These are phyloP conservation scores for Gaultheria prostrata DNA, from an alignment of 148 eudicot species.

Conservation along the genomic window DNA sequence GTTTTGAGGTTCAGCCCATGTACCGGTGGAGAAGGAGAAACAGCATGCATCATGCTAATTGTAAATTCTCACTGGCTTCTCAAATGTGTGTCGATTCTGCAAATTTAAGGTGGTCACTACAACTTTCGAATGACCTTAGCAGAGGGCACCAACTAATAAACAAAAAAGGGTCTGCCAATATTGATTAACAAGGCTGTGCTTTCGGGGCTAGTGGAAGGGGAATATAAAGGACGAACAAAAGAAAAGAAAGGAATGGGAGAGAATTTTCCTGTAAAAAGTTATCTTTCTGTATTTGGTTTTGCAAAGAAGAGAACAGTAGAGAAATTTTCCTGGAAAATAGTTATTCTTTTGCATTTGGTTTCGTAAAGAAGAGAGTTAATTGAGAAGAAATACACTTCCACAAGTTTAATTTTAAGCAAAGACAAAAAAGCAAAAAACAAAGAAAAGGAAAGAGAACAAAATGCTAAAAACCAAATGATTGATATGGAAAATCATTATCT, in stretches of 20 bases:
- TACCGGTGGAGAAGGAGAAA: background rate
- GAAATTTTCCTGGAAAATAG: background rate
- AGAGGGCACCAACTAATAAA: background rate
- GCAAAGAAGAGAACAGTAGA: background rate
- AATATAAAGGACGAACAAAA: background rate
- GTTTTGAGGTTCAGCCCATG: background rate
- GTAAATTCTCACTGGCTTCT: constrained; percentile 94
- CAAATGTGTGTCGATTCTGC: constrained; percentile 91
- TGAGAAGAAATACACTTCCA: background rate
- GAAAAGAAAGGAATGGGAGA: background rate
- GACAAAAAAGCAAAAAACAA: background rate
- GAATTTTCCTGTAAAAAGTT: background rate
- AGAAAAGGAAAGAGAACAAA: background rate
- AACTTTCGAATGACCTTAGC: background rate
- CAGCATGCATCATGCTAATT: constrained; percentile 37
- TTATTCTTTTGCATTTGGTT: background rate
- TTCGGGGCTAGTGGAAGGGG: background rate
- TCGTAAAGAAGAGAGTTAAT: background rate
- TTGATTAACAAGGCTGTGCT: background rate
- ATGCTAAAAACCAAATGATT: background rate
- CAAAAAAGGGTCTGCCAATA: background rate
- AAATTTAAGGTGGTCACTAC: constrained; percentile 10
- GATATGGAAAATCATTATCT: background rate
- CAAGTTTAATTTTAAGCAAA: background rate
- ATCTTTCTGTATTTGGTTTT: background rate